Evolutionary conservation across 2,329 filamentous ascomycete genomes (phyloP).

Genomic region (Sporothrix brunneoviolacea): DNA sequence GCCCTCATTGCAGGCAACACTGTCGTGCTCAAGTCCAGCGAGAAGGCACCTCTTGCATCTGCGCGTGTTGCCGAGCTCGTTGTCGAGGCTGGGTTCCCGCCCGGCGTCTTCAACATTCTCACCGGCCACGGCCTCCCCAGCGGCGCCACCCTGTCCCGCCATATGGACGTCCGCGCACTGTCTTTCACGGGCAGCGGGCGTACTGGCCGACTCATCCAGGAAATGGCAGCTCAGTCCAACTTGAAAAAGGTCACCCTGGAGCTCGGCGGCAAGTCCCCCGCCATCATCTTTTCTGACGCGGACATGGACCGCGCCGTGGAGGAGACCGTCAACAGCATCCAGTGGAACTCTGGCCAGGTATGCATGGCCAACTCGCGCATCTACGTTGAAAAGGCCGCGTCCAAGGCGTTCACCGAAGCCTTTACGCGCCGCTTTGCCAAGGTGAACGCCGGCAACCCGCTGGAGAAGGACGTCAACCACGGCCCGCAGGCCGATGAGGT

Average conservation of each 20-base stretch:
- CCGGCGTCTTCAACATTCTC: constrained; percentile 62
- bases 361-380: constrained; percentile 44
- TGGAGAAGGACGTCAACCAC: constrained; percentile 24
- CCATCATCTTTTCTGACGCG: constrained; percentile 53
- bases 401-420: constrained; percentile 22
- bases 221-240: constrained; percentile 52
- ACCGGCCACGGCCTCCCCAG: constrained; percentile 49
- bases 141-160: constrained; percentile 18
- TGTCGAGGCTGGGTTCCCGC: constrained; percentile 61
- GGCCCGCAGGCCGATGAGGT: constrained; percentile 40
- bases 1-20: constrained; percentile 52
- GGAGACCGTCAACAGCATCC: constrained; percentile 33
- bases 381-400: constrained; percentile 36
- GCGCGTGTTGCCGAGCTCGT: constrained; percentile 54
- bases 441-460: constrained; percentile 32
- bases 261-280: constrained; percentile 54
- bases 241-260: constrained; percentile 55
- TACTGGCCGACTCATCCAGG: constrained; percentile 53
- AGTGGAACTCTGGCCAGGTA: constrained; percentile 40
- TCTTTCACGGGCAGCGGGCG: constrained; percentile 57
- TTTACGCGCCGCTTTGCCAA: constrained; percentile 40
- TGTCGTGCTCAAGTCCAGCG: constrained; percentile 49
- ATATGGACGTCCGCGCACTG: constrained; percentile 47
- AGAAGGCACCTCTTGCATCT: constrained; percentile 51
- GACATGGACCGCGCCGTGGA: constrained; percentile 51